These are phyloP conservation scores for Pseudogymnoascus sp. DNA, from an alignment of 2,329 filamentous ascomycete genomes.

Conservation along the genomic window DNA sequence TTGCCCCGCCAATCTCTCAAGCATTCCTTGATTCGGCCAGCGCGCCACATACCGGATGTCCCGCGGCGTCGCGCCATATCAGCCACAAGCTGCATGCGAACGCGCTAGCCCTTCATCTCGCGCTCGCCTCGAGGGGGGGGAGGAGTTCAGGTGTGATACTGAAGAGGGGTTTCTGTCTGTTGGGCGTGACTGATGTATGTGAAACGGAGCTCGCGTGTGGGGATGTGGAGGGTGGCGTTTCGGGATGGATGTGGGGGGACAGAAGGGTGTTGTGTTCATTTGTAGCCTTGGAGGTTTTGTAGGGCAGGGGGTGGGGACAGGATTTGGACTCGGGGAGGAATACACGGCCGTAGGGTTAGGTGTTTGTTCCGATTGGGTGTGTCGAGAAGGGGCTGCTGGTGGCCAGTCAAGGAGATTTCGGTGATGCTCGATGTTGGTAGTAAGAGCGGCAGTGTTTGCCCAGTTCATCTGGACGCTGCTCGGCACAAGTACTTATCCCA, in stretches of 20 bases:
- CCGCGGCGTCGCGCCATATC: neutral
- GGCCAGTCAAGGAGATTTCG: neutral
- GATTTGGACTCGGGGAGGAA: neutral
- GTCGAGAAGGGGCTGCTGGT: neutral
- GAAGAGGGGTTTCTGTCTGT: neutral
- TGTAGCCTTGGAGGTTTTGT: neutral
- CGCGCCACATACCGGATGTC: neutral
- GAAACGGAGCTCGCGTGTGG: constrained; percentile 2
- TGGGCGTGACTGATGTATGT: neutral
- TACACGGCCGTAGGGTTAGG: neutral
- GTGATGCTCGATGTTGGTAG: neutral
- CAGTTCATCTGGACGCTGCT: neutral
- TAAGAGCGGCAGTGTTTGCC: neutral
- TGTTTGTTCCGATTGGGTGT: constrained; percentile 2
- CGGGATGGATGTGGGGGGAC: neutral
- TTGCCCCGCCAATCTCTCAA: neutral
- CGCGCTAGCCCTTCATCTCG: constrained; percentile 4
- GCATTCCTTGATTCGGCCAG: neutral
- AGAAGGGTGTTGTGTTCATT: neutral
- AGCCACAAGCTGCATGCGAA: neutral
- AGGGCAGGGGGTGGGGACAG: neutral
- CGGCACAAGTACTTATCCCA: neutral
- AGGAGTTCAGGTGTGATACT: neutral
- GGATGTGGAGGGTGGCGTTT: constrained; percentile 2
- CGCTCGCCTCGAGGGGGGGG: neutral